These are phyloP conservation scores for Hypericum perforatum DNA, from an alignment of 345 rosid species.

Conservation along the genomic window DNA sequence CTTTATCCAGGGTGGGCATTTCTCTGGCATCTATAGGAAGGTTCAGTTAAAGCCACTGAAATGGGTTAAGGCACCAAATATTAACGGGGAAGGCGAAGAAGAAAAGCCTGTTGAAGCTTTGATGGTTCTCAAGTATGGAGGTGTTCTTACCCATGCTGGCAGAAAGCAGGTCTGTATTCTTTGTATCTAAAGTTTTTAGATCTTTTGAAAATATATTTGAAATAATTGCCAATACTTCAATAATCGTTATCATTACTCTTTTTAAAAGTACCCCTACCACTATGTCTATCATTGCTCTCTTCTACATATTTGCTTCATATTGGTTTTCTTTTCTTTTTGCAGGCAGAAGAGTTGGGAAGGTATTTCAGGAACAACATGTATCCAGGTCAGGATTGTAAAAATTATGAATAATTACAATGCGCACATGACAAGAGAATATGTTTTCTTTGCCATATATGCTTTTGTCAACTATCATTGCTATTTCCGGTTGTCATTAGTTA, in stretches of 20 bases:
- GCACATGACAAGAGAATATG: no score
- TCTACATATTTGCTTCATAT: neutral
- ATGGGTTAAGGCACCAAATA: slow-evolving; percentile 72
- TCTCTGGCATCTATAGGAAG: slow-evolving; percentile 97
- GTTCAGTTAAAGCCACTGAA: slow-evolving; percentile 93
- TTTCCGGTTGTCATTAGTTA: no score
- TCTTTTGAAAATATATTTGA: no score
- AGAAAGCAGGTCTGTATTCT: slow-evolving; percentile 70
- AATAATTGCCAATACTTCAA: no score
- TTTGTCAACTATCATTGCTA: no score
- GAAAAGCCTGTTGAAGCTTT: slow-evolving; percentile 95
- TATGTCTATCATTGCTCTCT: neutral
- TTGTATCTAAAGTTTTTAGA: slow-evolving; percentile 2
- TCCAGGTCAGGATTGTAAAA: slow-evolving; percentile 54
- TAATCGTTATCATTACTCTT: no score
- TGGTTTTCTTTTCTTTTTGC: slow-evolving; percentile 14
- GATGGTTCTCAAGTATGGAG: slow-evolving; percentile 98
- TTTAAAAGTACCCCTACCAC: no score
- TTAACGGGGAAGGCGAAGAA: slow-evolving; percentile 87
- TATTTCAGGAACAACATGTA: slow-evolving; percentile 94
- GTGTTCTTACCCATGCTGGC: slow-evolving; percentile 99
- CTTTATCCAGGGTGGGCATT: slow-evolving; percentile 82
- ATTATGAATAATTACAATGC: no score
- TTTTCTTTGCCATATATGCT: no score
- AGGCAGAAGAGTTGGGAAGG: slow-evolving; percentile 99